Percentiles rank a stretch among this genome's conserved stretches.
These are phyloP conservation scores for Lactifluus pinguis DNA, from an alignment of 768 basidiomycete species.

Conservation along the genomic window DNA sequence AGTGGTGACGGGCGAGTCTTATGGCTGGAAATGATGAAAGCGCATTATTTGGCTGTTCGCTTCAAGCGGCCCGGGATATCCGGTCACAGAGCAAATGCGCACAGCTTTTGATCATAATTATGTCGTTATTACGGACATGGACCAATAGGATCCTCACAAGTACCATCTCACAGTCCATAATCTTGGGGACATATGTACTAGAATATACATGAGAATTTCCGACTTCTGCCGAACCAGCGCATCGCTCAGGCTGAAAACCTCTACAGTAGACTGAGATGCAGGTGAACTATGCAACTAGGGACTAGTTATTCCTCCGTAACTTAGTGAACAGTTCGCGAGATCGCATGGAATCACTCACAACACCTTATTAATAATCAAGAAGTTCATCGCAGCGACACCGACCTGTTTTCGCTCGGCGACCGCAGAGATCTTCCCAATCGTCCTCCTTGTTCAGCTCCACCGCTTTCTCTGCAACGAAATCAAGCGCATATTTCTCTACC, in stretches of 20 bases:
- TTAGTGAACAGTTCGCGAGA: neutral
- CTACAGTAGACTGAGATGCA: neutral
- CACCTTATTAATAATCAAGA: neutral
- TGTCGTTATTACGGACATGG: neutral
- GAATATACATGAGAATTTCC: neutral
- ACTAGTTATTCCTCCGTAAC: too few relatives aligned
- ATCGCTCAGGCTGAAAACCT: neutral
- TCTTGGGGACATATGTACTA: neutral
- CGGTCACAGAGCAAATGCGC: neutral
- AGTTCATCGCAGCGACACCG: neutral
- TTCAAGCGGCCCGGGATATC: too few relatives aligned
- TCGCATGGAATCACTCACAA: neutral
- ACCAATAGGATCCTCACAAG: neutral
- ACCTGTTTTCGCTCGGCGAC: neutral
- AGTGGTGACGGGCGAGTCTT: too few relatives aligned
- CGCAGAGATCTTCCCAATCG: neutral
- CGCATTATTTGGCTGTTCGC: neutral
- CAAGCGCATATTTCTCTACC: neutral
- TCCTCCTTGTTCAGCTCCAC: neutral
- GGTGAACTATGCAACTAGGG: neutral
- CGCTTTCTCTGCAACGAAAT: neutral
- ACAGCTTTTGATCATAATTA: neutral
- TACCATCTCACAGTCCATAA: neutral
- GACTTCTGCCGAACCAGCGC: neutral
- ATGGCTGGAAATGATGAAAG: neutral